Percentiles rank a stretch among this genome's conserved stretches.
These are phyloP conservation scores for Fusarium floridanum DNA, from an alignment of 2,329 filamentous ascomycete species.

Conservation along the genomic window DNA sequence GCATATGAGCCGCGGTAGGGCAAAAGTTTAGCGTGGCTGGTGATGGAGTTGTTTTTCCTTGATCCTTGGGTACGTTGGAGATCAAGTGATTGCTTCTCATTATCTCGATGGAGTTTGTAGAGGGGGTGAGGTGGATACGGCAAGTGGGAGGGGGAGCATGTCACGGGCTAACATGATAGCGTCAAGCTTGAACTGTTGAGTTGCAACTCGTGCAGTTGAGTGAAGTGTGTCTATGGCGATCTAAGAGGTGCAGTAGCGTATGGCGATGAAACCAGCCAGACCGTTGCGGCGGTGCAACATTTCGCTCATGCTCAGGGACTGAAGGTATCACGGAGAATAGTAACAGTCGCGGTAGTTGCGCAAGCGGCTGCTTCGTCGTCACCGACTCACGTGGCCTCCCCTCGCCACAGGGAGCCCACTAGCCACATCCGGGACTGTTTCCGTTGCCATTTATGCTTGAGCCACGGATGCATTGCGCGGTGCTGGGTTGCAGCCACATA, in stretches of 20 bases:
- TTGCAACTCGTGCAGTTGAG: neutral
- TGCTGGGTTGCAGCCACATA: neutral
- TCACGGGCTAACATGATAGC: conserved; percentile 14
- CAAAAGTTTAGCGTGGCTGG: conserved; percentile 17
- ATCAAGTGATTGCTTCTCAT: conserved; percentile 26
- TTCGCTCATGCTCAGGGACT: neutral
- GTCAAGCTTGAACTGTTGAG: neutral
- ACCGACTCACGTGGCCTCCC: conserved; percentile 27
- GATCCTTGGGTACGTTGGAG: conserved; percentile 13
- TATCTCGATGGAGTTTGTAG: neutral
- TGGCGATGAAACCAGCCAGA: conserved; percentile 24
- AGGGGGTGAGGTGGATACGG: conserved; percentile 13
- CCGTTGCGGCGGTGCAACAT: conserved; percentile 15
- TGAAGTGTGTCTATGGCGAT: neutral
- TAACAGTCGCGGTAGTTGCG: neutral
- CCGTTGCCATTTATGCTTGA: neutral
- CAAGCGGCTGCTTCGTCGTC: conserved; percentile 14
- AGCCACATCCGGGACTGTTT: conserved; percentile 14
- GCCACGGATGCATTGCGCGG: neutral
- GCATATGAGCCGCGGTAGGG: conserved; percentile 7
- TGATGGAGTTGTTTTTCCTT: neutral
- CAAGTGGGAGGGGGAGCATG: conserved; percentile 18
- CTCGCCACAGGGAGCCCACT: conserved; percentile 25
- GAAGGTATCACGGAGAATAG: neutral
- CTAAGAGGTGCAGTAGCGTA: conserved; percentile 28